These are phyloP conservation scores for Carex pumila DNA, from an alignment of 176 grass and related monocot species.

Conservation along the genomic window DNA sequence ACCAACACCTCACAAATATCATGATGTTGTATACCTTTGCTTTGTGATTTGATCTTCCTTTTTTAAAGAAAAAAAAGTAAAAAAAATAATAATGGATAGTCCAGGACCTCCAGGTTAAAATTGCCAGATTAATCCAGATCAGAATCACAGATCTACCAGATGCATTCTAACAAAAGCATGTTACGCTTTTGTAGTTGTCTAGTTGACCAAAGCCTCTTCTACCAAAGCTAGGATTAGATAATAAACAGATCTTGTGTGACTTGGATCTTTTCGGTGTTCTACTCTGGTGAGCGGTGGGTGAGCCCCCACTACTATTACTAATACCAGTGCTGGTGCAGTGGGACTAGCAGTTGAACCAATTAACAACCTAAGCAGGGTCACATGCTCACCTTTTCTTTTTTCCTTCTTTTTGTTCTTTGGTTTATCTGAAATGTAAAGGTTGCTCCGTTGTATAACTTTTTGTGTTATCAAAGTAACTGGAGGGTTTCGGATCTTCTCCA, in stretches of 20 bases:
- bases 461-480: neutral
- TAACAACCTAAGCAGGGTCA: neutral
- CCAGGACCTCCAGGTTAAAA: neutral
- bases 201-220: slow-evolving; percentile 19
- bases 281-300: neutral
- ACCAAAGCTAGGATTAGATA: neutral
- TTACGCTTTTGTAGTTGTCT: slow-evolving; percentile 1
- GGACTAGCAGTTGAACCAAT: slow-evolving; percentile 1
- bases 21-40: neutral
- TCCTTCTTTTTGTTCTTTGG: neutral
- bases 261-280: neutral
- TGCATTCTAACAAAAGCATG: neutral
- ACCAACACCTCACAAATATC: neutral
- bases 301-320: neutral
- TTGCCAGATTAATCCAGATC: slow-evolving; percentile 13
- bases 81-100: neutral
- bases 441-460: neutral
- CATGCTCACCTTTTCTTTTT: slow-evolving; percentile 1
- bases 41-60: neutral
- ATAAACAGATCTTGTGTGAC: neutral
- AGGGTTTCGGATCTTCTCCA: neutral
- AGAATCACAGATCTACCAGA: slow-evolving; percentile 5
- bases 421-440: neutral
- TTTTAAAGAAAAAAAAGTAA: neutral
- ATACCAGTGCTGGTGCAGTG: neutral